phyloP scores from a whole-genome alignment of 306 rosid genomes.

The Psophocarpus tetragonolobus region DNA sequence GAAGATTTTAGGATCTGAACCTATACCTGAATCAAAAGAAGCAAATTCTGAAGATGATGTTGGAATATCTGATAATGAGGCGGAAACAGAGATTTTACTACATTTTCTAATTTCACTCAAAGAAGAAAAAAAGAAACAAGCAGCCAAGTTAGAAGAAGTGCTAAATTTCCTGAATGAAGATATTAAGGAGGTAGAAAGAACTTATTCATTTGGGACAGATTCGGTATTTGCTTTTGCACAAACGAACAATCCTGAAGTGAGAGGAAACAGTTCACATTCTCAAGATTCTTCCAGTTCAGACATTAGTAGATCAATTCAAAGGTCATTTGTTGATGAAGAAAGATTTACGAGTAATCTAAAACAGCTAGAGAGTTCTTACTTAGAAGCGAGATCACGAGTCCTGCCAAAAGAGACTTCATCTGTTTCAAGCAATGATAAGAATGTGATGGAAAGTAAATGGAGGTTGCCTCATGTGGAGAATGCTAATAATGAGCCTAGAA shows the following conservation, averaged over 20 bases:
- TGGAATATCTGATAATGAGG: slow-evolving; percentile 55
- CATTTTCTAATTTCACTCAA: slow-evolving; percentile 55
- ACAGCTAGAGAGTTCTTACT: slow-evolving; percentile 78
- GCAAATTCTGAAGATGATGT: slow-evolving; percentile 47
- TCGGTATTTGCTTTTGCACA: slow-evolving; percentile 40
- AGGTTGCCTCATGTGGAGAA: slow-evolving; percentile 45
- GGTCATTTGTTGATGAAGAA: slow-evolving; percentile 50
- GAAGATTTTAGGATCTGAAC: slow-evolving; percentile 73
- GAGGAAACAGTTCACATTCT: slow-evolving; percentile 22
- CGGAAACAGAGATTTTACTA: slow-evolving; percentile 56
- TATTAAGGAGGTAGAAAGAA: slow-evolving; percentile 69
- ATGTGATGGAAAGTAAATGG: slow-evolving; percentile 52
- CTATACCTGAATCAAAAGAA: slow-evolving; percentile 49
- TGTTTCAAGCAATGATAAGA: slow-evolving; percentile 49
- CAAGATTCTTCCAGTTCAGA: slow-evolving; percentile 49
- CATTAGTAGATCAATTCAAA: slow-evolving; percentile 26
- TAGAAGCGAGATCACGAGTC: slow-evolving; percentile 61
- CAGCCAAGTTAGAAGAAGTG: slow-evolving; percentile 64
- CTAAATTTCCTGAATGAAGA: slow-evolving; percentile 68
- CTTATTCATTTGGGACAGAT: slow-evolving; percentile 44
- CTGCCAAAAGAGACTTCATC: slow-evolving; percentile 54
- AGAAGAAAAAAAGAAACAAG: slow-evolving; percentile 65
- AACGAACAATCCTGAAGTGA: slow-evolving; percentile 36
- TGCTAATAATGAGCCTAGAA: slow-evolving; percentile 43
- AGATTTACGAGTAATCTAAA: slow-evolving; percentile 48